Evolutionary conservation across 2,329 filamentous ascomycete genomes (phyloP).

Genomic region (Aspergillus sp.): DNA sequence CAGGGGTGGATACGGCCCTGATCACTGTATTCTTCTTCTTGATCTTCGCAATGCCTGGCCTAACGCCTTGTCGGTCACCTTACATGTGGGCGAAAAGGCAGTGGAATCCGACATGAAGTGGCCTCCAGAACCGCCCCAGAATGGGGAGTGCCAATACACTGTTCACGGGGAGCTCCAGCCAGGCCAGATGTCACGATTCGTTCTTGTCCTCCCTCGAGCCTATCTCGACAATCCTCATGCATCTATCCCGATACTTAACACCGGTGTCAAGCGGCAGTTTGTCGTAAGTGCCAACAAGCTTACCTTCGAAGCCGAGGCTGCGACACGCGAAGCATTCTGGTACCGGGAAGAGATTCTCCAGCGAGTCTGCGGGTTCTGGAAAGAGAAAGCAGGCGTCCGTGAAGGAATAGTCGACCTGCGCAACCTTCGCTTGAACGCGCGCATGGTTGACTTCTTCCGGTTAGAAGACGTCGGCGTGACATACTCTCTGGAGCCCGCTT

Average conservation of each 20-base stretch:
- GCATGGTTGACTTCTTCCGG: conserved; percentile 82
- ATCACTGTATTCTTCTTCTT: conserved; percentile 76
- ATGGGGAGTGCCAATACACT: conserved; percentile 27
- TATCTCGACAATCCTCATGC: conserved; percentile 76
- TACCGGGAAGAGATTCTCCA: conserved; percentile 80
- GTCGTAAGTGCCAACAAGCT: conserved; percentile 81
- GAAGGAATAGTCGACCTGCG: conserved; percentile 74
- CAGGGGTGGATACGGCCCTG: conserved; percentile 48
- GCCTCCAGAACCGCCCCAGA: conserved; percentile 13
- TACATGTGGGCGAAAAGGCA: conserved; percentile 50
- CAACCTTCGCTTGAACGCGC: conserved; percentile 68
- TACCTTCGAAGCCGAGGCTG: conserved; percentile 75
- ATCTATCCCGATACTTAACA: conserved; percentile 76
- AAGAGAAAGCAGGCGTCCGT: conserved; percentile 58
- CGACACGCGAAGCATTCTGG: conserved; percentile 84
- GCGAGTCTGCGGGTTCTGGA: conserved; percentile 71
- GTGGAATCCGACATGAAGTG: conserved; percentile 3
- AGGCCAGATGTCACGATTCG: conserved; percentile 68
- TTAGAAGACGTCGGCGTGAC: conserved; percentile 74
- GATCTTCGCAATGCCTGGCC: conserved; percentile 92
- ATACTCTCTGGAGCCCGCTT: conserved; percentile 46
- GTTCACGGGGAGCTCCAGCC: conserved; percentile 55
- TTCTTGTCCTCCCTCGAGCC: conserved; percentile 73
- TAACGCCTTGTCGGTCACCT: conserved; percentile 67
- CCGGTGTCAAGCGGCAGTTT: conserved; percentile 84